phyloP scores from a whole-genome alignment of 306 rosid species.

The Vigna nakashimae region DNA sequence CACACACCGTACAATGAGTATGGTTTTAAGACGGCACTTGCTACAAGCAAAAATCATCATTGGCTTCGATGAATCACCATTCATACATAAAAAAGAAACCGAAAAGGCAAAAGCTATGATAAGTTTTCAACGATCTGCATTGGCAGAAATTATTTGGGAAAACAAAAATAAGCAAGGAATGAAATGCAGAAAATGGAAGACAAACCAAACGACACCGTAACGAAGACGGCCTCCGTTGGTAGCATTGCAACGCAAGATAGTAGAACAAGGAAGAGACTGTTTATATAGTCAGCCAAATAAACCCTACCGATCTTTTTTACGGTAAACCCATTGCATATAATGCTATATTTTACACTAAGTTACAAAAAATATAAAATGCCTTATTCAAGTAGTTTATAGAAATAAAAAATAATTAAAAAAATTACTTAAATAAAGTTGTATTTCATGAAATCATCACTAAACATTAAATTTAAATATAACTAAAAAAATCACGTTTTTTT shows the following conservation, averaged over 20 bases:
- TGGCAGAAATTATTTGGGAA: neutral
- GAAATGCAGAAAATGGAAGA: neutral
- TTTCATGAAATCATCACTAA: no score
- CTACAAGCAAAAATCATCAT: conserved; percentile 36
- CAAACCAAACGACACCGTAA: neutral
- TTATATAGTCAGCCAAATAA: neutral
- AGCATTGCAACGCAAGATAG: neutral
- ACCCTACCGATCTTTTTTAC: neutral
- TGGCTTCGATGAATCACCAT: conserved; percentile 7
- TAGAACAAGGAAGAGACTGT: neutral
- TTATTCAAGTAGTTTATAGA: no score
- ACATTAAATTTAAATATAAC: no score
- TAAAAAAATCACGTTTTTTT: no score
- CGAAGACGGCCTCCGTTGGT: neutral
- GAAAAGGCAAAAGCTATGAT: neutral
- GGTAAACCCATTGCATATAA: no score
- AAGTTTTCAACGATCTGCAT: neutral
- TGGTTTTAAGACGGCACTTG: conserved; percentile 43
- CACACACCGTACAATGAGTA: neutral
- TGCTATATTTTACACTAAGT: no score
- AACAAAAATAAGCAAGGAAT: neutral
- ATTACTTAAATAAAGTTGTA: no score
- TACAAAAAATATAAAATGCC: neutral
- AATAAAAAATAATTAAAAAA: no score
- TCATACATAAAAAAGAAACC: neutral